Evolutionary conservation across 352 stramenopile species (phyloP), one percentile per base, ranked within the genome.

Genomic region (Aphanomyces cochlioides): DNA sequence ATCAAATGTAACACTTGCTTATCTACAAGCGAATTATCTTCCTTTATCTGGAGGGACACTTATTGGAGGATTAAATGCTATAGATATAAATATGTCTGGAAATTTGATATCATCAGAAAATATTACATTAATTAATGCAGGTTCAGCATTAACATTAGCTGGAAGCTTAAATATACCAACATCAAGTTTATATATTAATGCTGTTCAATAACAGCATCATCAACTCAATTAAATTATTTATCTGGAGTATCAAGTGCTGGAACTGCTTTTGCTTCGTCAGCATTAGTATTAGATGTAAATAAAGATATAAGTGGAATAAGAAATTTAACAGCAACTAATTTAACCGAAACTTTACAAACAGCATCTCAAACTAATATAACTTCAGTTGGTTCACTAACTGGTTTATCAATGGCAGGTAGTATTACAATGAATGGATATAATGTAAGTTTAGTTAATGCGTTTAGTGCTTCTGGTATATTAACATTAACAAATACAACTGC

Each of bases 261-360:
- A 50, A 50, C 43, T 50, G 43, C 43, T 50, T 50, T 3, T 50
- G 1, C 43, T n/a, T 58, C 50, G 15, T 58, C 50, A 58, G 50
- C 50, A 58, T 36, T 58, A 58, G 50, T 58, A 36, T 58, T 58
- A 58, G 50, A 58, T 58, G 1, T 2, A 36, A 58, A 36, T 58
- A 58, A 36, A 58, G 21, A 58, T 58, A 58, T 58, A 3, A 12
- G 1, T 58, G 21, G 15, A 58, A 58, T 36, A 37, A 58, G 15
- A 58, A 66, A 54, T 66, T 66, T 66, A 66, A 53, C 57, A 54
- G 57, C 57, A 57, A 53, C 57, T 3, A 47, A 54, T 66, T 36
- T 58, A 58, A 58, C 50, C 1, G 41, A 3, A 48, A 66, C 1
- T 57, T 66, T 66, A 3, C 41, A 66, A 66, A 66, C 19, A 3